phyloP scores from a whole-genome alignment of 768 basidiomycete genomes.

The Lactarius psammicola region DNA sequence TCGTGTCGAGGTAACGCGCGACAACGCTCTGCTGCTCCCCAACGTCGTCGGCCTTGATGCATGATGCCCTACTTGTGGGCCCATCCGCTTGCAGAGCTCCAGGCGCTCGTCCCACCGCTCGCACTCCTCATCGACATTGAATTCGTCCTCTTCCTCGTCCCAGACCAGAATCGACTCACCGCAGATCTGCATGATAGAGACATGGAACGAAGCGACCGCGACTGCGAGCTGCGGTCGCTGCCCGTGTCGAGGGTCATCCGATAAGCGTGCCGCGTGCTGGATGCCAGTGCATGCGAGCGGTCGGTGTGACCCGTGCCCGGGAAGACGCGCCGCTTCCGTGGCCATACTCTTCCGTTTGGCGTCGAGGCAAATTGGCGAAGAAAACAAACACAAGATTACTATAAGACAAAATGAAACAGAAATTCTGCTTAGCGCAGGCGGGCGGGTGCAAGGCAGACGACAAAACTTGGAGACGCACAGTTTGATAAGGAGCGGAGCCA shows the following conservation, averaged over 20 bases:
- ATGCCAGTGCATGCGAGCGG: slow-evolving; percentile 65
- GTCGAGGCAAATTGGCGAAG: too few species aligned
- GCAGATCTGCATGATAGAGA: slow-evolving; percentile 66
- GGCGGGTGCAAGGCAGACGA: too few species aligned
- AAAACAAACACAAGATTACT: too few species aligned
- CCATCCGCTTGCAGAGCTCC: slow-evolving; percentile 80
- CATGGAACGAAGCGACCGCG: slow-evolving; percentile 56
- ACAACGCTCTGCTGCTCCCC: slow-evolving; percentile 57
- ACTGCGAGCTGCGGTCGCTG: slow-evolving; percentile 54
- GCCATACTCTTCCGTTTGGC: too few species aligned
- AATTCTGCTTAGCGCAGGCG: too few species aligned
- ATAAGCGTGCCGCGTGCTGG: slow-evolving; percentile 71
- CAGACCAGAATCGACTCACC: slow-evolving; percentile 78
- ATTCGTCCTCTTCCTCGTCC: slow-evolving; percentile 62
- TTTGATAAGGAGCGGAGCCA: too few species aligned
- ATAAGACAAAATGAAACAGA: too few species aligned
- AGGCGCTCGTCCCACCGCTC: slow-evolving; percentile 75
- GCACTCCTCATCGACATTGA: slow-evolving; percentile 46
- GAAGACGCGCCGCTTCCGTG: slow-evolving; percentile 39
- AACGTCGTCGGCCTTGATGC: slow-evolving; percentile 51
- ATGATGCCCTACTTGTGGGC: slow-evolving; percentile 74
- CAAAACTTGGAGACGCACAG: too few species aligned
- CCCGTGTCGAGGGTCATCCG: slow-evolving; percentile 78
- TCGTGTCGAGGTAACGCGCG: slow-evolving; percentile 60
- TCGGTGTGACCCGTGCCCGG: slow-evolving; percentile 46